These are phyloP conservation scores for Vaccinium myrtillus DNA, from an alignment of 148 eudicot genomes.

Conservation along the genomic window DNA sequence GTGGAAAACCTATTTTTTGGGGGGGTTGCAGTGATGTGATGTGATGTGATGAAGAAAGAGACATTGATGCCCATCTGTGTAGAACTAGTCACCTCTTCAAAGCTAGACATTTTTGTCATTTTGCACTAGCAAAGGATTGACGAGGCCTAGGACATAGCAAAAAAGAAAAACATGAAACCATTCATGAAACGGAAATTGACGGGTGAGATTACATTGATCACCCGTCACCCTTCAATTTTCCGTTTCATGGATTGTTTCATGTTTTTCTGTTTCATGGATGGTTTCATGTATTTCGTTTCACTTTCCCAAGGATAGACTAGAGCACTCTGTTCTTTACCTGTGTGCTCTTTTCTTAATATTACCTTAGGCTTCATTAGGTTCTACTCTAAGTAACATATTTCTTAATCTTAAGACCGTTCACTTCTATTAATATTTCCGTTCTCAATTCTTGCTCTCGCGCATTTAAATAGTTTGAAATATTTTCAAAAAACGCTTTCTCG, in stretches of 20 bases:
- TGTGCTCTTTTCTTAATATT: constrained; percentile 23
- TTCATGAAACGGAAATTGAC: too few species aligned
- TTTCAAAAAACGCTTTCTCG: too few species aligned
- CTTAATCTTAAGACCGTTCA: background rate
- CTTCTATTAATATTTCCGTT: background rate
- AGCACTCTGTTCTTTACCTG: constrained; percentile 16
- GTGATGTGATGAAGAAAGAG: constrained; percentile 15
- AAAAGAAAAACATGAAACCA: too few species aligned
- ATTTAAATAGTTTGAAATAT: background rate
- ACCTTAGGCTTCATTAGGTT: background rate
- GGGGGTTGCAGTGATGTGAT: background rate
- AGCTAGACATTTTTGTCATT: constrained; percentile 29
- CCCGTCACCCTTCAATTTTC: too few species aligned
- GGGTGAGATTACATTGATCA: too few species aligned
- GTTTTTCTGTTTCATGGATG: too few species aligned
- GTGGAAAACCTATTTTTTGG: background rate
- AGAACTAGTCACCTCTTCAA: background rate
- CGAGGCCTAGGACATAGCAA: too few species aligned
- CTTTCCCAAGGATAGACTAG: background rate
- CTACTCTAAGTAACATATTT: background rate
- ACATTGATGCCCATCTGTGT: constrained; percentile 29
- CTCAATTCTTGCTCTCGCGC: background rate
- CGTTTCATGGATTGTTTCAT: too few species aligned
- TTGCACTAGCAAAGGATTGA: background rate
- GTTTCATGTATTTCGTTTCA: too few species aligned